phyloP scores from a whole-genome alignment of 805 yeast genomes.

The Yamadazyma takamatsuzukensis region DNA sequence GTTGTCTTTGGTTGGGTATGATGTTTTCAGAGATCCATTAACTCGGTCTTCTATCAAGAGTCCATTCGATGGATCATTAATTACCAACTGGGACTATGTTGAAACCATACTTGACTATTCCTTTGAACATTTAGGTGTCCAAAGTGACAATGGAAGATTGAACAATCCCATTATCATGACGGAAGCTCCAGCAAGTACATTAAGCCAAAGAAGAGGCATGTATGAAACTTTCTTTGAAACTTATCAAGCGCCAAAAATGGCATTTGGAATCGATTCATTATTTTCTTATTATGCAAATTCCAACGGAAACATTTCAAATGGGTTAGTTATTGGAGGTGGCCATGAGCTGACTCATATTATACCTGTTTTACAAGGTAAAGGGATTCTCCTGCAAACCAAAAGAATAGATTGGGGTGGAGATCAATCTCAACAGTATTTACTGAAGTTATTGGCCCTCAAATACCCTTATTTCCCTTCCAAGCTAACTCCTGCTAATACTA shows the following conservation, averaged over 20 bases:
- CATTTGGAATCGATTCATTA: constrained; percentile 79
- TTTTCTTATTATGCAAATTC: constrained; percentile 71
- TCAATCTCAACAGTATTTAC: constrained; percentile 61
- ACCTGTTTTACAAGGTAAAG: constrained; percentile 74
- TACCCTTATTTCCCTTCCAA: constrained; percentile 90
- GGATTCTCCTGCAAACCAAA: constrained; percentile 63
- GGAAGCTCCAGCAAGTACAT: constrained; percentile 72
- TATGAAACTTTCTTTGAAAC: constrained; percentile 84
- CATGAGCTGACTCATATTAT: constrained; percentile 78
- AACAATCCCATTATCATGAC: constrained; percentile 79
- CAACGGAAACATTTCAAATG: constrained; percentile 34
- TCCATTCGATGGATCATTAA: constrained; percentile 83
- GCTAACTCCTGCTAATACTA: constrained; percentile 59
- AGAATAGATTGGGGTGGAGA: constrained; percentile 92
- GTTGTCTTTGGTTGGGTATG: constrained; percentile 79
- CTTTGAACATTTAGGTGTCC: constrained; percentile 73
- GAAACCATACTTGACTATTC: constrained; percentile 83
- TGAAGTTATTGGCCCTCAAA: constrained; percentile 64
- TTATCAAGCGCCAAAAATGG: constrained; percentile 68
- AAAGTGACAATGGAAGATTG: constrained; percentile 42
- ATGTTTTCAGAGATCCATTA: constrained; percentile 66
- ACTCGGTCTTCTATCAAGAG: constrained; percentile 65
- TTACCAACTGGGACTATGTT: constrained; percentile 89
- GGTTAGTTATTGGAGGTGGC: constrained; percentile 81
- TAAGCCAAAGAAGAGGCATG: constrained; percentile 66